Base-by-base conservation (phyloP, 177 flowering plant genomes). In the Vitis hybrid region DNA sequence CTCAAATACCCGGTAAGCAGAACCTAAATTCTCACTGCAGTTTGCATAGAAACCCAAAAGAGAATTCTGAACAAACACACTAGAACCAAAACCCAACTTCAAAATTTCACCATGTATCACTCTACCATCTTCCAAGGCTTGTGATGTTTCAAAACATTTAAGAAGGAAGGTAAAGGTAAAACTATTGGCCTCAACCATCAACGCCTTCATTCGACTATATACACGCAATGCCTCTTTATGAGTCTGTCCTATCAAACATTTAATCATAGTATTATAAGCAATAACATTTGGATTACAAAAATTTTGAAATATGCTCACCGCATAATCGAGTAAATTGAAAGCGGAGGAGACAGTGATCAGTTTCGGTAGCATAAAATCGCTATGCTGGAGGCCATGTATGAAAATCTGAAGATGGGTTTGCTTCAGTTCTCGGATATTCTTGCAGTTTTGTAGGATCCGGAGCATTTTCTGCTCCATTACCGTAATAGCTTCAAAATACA, bases 331-430 rank as follows among this genome's bases (percentile, higher is more conserved):
- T 0, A 74, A 78, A 72, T 50, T 19, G 54, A 84, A 55, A 19
- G 76, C 63, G 9, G 85, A 72, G 52, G 83, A 80, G 64, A 80
- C 64, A 24, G 68, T 30, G 21, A 86, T 72, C 70, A 86, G 85
- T 49, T 79, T 81, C 9, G 77, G 69, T 14, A 76, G 56, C 40
- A 83, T 6, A 74, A 76, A 75, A 30, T 66, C 66, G 75, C 58
- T 72, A 13, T 75, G 52, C 61, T 73, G 52, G 30, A 84, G 79
- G 51, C 84, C 83, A 50, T 78, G 74, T 40, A 70, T 57, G 60
- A 84, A 51, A 62, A 78, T 77, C 65, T 80, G 84, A 18, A 72
- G 51, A 69, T 83, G 90, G 79, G 80, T 81, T 75, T 86, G 81
- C 61, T 78, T 79, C 14, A 86, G 32, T 68, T 80, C 68, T 49